Evolutionary conservation across 2,329 filamentous ascomycete species (phyloP).

Genomic region (Rhexocercosporidium sp.): DNA sequence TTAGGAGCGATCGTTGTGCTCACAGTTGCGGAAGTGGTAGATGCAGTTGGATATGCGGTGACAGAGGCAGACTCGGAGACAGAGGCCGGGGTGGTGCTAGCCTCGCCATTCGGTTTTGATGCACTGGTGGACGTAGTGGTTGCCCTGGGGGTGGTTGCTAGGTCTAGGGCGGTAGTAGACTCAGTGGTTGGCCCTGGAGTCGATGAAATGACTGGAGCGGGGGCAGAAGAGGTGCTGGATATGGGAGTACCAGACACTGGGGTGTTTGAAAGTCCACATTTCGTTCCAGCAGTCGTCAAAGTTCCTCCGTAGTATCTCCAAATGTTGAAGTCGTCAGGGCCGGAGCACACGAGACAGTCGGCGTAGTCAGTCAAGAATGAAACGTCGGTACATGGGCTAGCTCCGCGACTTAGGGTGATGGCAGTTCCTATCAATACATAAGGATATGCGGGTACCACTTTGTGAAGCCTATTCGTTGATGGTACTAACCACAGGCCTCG

Average conservation of each 20-base stretch:
- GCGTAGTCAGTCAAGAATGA: constrained; percentile 30
- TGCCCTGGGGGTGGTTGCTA: not conserved
- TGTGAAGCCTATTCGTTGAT: not conserved
- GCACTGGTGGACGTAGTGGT: not conserved
- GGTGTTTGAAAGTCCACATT: constrained; percentile 23
- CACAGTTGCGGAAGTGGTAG: not conserved
- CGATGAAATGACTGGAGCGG: not conserved
- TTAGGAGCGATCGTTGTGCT: not conserved
- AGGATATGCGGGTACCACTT: not conserved
- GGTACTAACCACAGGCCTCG: constrained; percentile 26
- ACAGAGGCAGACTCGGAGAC: not conserved
- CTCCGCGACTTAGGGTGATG: constrained; percentile 18
- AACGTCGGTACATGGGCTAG: constrained; percentile 23
- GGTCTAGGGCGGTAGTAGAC: not conserved
- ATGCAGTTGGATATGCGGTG: not conserved
- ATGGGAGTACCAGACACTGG: constrained; percentile 3
- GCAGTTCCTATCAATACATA: constrained; percentile 9
- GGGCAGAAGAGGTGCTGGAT: not conserved
- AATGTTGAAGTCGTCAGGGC: constrained; percentile 31
- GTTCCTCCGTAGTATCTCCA: constrained; percentile 31
- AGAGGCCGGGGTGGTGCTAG: not conserved
- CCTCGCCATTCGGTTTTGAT: not conserved
- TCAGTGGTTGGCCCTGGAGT: not conserved
- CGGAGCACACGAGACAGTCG: constrained; percentile 30
- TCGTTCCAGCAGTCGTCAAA: constrained; percentile 21